A percentile compares a stretch with the other conserved stretches of the same genome.
phyloP scores from a whole-genome alignment of 163 green algal species.

The Scenedesmus sp. region DNA sequence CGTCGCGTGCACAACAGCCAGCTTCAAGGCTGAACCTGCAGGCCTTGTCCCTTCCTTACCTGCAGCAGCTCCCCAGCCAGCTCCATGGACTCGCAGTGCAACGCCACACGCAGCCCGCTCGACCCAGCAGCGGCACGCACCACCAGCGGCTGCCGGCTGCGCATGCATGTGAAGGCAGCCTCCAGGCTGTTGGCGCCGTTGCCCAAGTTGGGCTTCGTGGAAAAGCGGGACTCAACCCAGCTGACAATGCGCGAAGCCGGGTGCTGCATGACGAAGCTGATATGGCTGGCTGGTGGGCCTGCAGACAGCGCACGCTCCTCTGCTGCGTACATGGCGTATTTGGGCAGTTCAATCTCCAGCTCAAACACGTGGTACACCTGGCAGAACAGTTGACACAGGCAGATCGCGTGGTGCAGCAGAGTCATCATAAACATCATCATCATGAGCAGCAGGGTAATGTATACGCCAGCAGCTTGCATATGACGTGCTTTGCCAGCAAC shows the following conservation, averaged over 20 bases:
- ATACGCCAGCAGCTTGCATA: neutral
- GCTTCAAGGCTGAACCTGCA: neutral
- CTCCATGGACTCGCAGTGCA: constrained; percentile 79
- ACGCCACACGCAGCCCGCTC: constrained; percentile 59
- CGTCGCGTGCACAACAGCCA: neutral
- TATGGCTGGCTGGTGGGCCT: constrained; percentile 49
- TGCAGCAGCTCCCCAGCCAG: constrained; percentile 73
- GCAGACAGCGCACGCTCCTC: constrained; percentile 52
- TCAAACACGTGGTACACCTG: constrained; percentile 77
- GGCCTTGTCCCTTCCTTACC: neutral
- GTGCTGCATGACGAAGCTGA: constrained; percentile 64
- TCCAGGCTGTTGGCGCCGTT: constrained; percentile 44
- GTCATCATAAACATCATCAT: neutral
- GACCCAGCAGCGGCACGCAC: constrained; percentile 55
- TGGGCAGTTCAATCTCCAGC: constrained; percentile 78
- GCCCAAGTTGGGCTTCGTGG: neutral
- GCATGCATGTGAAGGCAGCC: constrained; percentile 63
- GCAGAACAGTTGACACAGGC: neutral
- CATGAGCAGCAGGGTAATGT: neutral
- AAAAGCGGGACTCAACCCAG: constrained; percentile 66
- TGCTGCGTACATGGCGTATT: constrained; percentile 79
- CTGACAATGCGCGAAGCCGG: constrained; percentile 64
- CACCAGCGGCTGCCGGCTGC: constrained; percentile 59
- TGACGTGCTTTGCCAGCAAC: neutral
- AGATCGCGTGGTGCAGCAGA: neutral